These are phyloP conservation scores for Arthrobotrys sphaeroides DNA, from an alignment of 2,329 filamentous ascomycete genomes.

Conservation along the genomic window DNA sequence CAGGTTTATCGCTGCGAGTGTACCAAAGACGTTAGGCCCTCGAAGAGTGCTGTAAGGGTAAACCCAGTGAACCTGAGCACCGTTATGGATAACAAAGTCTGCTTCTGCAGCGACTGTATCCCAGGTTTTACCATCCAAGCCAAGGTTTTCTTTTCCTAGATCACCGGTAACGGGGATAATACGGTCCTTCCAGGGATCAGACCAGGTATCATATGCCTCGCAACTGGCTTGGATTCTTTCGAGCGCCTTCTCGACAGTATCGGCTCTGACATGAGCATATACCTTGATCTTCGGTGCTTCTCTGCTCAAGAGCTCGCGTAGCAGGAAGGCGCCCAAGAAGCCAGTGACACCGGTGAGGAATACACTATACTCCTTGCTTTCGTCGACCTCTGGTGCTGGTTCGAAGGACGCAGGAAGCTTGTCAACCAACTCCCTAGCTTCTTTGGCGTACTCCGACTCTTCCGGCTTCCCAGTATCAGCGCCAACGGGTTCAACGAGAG, in stretches of 20 bases:
- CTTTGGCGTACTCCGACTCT: conserved; percentile 65
- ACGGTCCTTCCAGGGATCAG: conserved; percentile 72
- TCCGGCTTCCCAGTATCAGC: conserved; percentile 53
- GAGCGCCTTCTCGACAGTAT: conserved; percentile 69
- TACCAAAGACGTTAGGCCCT: conserved; percentile 80
- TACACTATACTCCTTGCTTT: conserved; percentile 65
- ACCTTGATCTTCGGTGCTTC: conserved; percentile 69
- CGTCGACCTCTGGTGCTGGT: conserved; percentile 58
- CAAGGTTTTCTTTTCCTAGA: conserved; percentile 76
- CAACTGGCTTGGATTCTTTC: conserved; percentile 74
- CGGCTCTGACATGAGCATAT: conserved; percentile 78
- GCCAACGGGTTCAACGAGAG: conserved; percentile 62
- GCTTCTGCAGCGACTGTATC: conserved; percentile 71
- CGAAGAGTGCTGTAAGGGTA: conserved; percentile 77
- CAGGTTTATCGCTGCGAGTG: conserved; percentile 77
- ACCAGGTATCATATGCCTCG: conserved; percentile 82
- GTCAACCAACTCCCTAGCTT: conserved; percentile 66
- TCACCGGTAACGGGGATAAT: conserved; percentile 77
- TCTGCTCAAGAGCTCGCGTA: conserved; percentile 76
- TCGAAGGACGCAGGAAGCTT: conserved; percentile 65
- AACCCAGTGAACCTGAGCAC: conserved; percentile 83
- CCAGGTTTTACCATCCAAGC: conserved; percentile 74
- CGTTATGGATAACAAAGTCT: conserved; percentile 83
- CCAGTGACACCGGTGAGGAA: conserved; percentile 91
- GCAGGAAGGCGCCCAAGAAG: conserved; percentile 83